Conservation (phyloP, 2,329 filamentous ascomycete genomes). For the Aspergillus japonicus region DNA sequence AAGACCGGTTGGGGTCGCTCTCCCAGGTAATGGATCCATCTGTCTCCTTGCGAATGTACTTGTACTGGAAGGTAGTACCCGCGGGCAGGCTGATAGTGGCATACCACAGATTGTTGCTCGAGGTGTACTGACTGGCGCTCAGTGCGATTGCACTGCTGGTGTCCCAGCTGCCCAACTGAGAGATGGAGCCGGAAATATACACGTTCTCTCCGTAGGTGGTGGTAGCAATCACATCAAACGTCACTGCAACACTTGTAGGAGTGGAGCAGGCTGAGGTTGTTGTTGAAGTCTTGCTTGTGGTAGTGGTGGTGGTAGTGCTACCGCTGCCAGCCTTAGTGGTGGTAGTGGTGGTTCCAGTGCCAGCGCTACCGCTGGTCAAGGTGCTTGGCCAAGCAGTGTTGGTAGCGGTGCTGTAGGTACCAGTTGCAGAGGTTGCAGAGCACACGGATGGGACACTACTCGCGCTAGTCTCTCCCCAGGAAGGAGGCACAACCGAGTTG, state of each 20-base stretch:
- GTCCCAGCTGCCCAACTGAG: slow-evolving; percentile 64
- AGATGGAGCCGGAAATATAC: slow-evolving; percentile 61
- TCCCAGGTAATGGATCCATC: slow-evolving; percentile 64
- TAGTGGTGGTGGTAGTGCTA: not conserved
- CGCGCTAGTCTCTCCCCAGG: slow-evolving; percentile 36
- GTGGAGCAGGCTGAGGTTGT: slow-evolving; percentile 18
- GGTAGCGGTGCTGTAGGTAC: slow-evolving; percentile 35
- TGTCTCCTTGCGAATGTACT: slow-evolving; percentile 61
- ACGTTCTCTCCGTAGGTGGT: slow-evolving; percentile 65
- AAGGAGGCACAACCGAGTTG: slow-evolving; percentile 31
- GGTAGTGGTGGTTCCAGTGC: slow-evolving; percentile 33
- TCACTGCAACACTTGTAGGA: slow-evolving; percentile 55
- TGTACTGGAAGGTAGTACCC: slow-evolving; percentile 62
- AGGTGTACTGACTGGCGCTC: slow-evolving; percentile 59
- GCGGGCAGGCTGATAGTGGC: slow-evolving; percentile 55
- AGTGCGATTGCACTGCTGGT: slow-evolving; percentile 55
- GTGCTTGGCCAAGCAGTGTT: slow-evolving; percentile 34
- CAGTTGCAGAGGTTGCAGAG: slow-evolving; percentile 29
- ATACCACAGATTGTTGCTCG: slow-evolving; percentile 61
- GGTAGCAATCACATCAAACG: slow-evolving; percentile 59
- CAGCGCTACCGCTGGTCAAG: slow-evolving; percentile 30
- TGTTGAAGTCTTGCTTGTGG: slow-evolving; percentile 14
- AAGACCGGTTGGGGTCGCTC: slow-evolving; percentile 50
- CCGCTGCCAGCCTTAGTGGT: slow-evolving; percentile 19
- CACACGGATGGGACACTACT: slow-evolving; percentile 34